Percentiles rank a stretch among this genome's conserved stretches.
These are phyloP conservation scores for Trichoderma parareesei DNA, from an alignment of 495 filamentous ascomycete genomes.

Conservation along the genomic window DNA sequence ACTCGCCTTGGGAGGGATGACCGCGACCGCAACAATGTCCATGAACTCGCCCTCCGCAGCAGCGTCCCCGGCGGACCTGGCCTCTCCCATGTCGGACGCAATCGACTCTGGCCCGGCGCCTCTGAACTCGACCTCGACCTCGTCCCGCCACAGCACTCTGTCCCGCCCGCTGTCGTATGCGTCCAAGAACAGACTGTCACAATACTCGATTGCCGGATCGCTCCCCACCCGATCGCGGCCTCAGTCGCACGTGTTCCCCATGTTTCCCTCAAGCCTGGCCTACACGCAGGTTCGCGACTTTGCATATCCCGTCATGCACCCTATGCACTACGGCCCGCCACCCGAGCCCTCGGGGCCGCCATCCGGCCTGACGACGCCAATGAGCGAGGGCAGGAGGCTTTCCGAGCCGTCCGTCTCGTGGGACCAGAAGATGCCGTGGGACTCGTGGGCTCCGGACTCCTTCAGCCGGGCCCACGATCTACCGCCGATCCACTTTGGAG, in stretches of 20 bases:
- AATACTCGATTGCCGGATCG: constrained; percentile 57
- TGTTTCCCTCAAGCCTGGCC: constrained; percentile 80
- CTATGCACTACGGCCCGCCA: constrained; percentile 88
- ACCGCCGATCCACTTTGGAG: constrained; percentile 77
- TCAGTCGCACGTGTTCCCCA: constrained; percentile 65
- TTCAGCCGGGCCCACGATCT: constrained; percentile 52
- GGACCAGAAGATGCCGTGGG: constrained; percentile 50
- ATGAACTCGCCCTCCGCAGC: constrained; percentile 45
- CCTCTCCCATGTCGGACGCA: constrained; percentile 41
- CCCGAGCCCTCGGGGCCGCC: constrained; percentile 57
- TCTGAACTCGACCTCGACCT: constrained; percentile 49
- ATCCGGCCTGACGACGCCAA: constrained; percentile 76
- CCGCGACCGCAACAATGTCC: constrained; percentile 50
- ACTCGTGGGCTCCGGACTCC: constrained; percentile 34
- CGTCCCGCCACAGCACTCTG: constrained; percentile 46
- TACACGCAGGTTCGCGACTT: constrained; percentile 93
- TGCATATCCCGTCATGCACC: constrained; percentile 75
- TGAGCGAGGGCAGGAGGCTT: constrained; percentile 68
- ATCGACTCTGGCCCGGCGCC: constrained; percentile 54
- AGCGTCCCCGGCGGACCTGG: constrained; percentile 43
- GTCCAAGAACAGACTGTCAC: constrained; percentile 58
- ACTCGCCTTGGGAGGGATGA: neutral
- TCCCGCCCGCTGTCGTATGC: constrained; percentile 63
- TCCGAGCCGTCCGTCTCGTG: constrained; percentile 70
- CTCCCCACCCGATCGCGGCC: constrained; percentile 68